phyloP scores from a whole-genome alignment of 1,139 yeast species.

The Candida tetrigidarum region DNA sequence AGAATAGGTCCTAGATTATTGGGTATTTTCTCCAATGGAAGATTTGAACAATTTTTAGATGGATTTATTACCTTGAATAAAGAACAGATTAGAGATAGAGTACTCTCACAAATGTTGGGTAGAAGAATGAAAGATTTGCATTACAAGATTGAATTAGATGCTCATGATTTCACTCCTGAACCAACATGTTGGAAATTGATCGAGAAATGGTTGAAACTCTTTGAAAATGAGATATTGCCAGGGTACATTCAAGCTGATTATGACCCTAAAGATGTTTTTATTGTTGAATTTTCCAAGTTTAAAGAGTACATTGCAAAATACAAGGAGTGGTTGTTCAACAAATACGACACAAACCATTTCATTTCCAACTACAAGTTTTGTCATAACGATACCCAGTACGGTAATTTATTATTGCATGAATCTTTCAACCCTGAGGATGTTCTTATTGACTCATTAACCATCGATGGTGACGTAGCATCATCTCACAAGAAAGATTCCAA shows the following conservation, averaged over 20 bases:
- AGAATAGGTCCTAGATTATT: conserved; percentile 87
- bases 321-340: conserved; percentile 61
- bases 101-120: conserved; percentile 83
- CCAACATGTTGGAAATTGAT: conserved; percentile 76
- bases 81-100: conserved; percentile 73
- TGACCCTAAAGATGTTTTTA: conserved; percentile 47
- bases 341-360: conserved; percentile 51
- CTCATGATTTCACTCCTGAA: conserved; percentile 34
- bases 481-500: conserved; percentile 60
- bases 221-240: conserved; percentile 46
- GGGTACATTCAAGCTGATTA: conserved; percentile 28
- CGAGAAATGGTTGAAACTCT: conserved; percentile 68
- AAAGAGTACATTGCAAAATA: conserved; percentile 52
- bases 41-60: conserved; percentile 88
- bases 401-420: conserved; percentile 69
- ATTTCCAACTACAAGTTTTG: conserved; percentile 70
- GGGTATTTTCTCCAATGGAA: conserved; percentile 89
- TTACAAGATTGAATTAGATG: conserved; percentile 72
- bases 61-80: conserved; percentile 78
- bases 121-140: conserved; percentile 97
- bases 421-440: conserved; percentile 40
- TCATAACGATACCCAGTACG: conserved; percentile 96
- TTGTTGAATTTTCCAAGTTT: conserved; percentile 54
- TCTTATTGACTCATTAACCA: conserved; percentile 28
- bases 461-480: conserved; percentile 24